Conservation (phyloP, 768 basidiomycete species). For the Phylloporus rhodoxanthus region DNA sequence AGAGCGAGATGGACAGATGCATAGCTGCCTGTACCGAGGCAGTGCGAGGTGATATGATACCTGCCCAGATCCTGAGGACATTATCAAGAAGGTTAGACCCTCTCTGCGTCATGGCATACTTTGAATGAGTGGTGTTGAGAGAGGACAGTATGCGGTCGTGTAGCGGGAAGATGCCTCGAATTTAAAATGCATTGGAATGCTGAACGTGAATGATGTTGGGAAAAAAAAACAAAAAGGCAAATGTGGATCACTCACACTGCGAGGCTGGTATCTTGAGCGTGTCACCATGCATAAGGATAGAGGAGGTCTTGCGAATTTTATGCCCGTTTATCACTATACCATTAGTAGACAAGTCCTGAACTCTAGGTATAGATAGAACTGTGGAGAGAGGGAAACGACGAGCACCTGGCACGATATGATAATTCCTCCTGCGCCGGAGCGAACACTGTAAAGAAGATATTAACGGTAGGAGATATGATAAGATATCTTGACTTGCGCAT, state of each 20-base stretch:
- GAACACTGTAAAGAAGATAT: slow-evolving; percentile 42
- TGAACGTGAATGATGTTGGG: slow-evolving; percentile 20
- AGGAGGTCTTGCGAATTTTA: slow-evolving; percentile 56
- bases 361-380: not conserved
- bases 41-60: slow-evolving; percentile 73
- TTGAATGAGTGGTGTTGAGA: slow-evolving; percentile 50
- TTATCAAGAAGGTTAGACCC: not conserved
- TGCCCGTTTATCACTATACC: slow-evolving; percentile 68
- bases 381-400: not conserved
- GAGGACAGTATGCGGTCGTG: slow-evolving; percentile 56
- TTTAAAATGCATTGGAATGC: slow-evolving; percentile 64
- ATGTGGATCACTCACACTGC: slow-evolving; percentile 38
- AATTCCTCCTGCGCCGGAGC: slow-evolving; percentile 62
- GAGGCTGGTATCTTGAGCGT: slow-evolving; percentile 61
- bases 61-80: slow-evolving; percentile 49
- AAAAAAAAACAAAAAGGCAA: not conserved
- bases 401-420: slow-evolving; percentile 75
- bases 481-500: slow-evolving; percentile 49
- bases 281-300: slow-evolving; percentile 77
- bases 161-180: slow-evolving; percentile 45
- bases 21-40: slow-evolving; percentile 75
- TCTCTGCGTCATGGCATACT: slow-evolving; percentile 28
- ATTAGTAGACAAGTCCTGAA: slow-evolving; percentile 71
- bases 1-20: slow-evolving; percentile 77
- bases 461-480: not conserved